These are phyloP conservation scores for Medicago arabica DNA, from an alignment of 306 rosid genomes.

Conservation along the genomic window DNA sequence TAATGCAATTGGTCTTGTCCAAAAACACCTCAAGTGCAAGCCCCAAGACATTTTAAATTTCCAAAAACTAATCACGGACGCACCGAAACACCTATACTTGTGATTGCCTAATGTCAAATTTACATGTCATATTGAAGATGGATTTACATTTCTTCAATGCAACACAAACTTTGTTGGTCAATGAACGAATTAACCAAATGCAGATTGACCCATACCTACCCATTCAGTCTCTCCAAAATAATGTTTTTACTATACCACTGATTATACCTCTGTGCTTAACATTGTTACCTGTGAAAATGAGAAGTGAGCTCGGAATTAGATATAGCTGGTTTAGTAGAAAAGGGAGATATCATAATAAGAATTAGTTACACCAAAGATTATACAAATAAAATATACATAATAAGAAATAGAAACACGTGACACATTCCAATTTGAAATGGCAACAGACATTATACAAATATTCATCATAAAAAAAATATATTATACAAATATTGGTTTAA, in stretches of 20 bases:
- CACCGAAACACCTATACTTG: not conserved
- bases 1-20: not conserved
- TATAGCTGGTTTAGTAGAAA: conserved; percentile 15
- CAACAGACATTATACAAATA: conserved; percentile 5
- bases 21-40: too few species aligned
- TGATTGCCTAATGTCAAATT: conserved; percentile 35
- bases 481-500: not conserved
- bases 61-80: too few species aligned
- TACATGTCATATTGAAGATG: conserved; percentile 10
- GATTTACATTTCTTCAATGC: conserved; percentile 20
- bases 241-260: conserved; percentile 33
- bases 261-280: conserved; percentile 37
- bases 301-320: conserved; percentile 29
- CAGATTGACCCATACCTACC: conserved; percentile 33
- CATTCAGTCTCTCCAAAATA: conserved; percentile 45
- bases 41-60: too few species aligned
- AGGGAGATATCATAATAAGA: not conserved
- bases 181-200: conserved; percentile 12
- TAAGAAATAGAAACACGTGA: conserved; percentile 3
- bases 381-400: not conserved
- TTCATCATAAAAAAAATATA: not conserved
- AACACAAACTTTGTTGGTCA: conserved; percentile 27
- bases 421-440: conserved; percentile 20
- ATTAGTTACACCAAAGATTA: not conserved
- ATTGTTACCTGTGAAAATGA: conserved; percentile 42